Percentiles rank a stretch among this genome's conserved stretches.
Evolutionary conservation across 805 yeast genomes (phyloP).

Genomic region (Candida chilensis): DNA sequence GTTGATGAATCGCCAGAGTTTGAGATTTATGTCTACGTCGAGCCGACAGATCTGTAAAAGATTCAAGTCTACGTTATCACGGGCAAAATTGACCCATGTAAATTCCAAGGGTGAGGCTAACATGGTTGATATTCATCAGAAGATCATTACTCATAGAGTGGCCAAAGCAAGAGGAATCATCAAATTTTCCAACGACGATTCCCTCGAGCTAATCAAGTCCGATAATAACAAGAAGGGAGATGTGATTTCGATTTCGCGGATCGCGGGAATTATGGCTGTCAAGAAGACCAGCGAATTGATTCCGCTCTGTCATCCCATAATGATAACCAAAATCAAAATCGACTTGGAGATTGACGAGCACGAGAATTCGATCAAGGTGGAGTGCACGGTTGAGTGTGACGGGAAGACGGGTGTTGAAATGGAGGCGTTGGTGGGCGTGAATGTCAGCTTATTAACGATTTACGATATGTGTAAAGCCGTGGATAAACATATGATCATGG

Average conservation of each 20-base stretch:
- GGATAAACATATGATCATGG: constrained; percentile 36
- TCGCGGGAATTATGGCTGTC: constrained; percentile 44
- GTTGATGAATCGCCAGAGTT: no score
- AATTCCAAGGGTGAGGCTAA: constrained; percentile 28
- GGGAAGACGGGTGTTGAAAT: constrained; percentile 52
- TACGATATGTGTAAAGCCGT: constrained; percentile 54
- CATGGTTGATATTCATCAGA: constrained; percentile 40
- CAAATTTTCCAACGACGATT: constrained; percentile 20
- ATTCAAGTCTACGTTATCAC: background rate
- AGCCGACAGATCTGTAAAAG: background rate
- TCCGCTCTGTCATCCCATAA: constrained; percentile 42
- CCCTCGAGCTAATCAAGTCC: constrained; percentile 18
- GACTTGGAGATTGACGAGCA: constrained; percentile 12
- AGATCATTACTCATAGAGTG: constrained; percentile 23
- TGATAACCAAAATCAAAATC: constrained; percentile 28
- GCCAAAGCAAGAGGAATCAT: constrained; percentile 37
- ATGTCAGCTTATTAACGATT: constrained; percentile 32
- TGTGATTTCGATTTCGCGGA: constrained; percentile 35
- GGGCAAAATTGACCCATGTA: constrained; percentile 21
- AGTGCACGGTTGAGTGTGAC: constrained; percentile 30
- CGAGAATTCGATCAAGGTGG: constrained; percentile 13
- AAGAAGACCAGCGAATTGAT: constrained; percentile 36
- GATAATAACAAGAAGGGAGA: constrained; percentile 42
- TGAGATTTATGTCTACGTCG: no score
- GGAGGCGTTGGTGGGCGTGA: constrained; percentile 44